Base-by-base conservation (phyloP, 2,329 filamentous ascomycete species). In the Diplodia sapinea region DNA sequence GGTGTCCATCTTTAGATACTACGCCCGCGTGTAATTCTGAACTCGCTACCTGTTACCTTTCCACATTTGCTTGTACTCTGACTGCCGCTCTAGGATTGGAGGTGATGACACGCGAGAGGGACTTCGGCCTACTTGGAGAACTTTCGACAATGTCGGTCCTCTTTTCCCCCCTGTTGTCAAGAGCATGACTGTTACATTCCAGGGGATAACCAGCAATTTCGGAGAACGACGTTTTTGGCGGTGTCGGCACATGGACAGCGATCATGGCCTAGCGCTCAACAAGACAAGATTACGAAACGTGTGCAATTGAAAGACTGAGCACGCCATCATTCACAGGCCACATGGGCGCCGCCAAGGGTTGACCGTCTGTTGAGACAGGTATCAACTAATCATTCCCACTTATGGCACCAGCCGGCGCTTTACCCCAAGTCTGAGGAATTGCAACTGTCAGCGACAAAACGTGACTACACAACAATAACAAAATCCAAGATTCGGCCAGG, bases 1-100 rank as follows among this genome's bases (percentile, higher is more conserved):
- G 26, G 26, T 9, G 13, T 50, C 11, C 50, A 29, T 49, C 31
- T 20, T 17, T 63, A 63, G 59, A 63, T 57, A 51, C 50, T 26
- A 29, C 51, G 59, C n/a, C 15, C 12, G 26, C 26, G 26, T 26
- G 26, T 26, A 26, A 3, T 26, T 26, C 36, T 49, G 40, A 61
- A 61, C 47, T 49, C 26, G 3, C 23, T 62, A 62, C n/a, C 20
- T 20, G 17, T 47, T 47, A 47, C 43, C 20, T 47, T 20, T 11
- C 3, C 43, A 8, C n/a, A 11, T 20, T 47, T 47, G n/a, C n/a
- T 20, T 20, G n/a, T 47, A 20, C 17, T 20, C 40, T 47, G 40
- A 47, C 40, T 20, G 17, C 6, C 17, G 4, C 40, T 47, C 43
- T 20, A 47, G 43, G 43, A 20, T n/a, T 47, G n/a, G 4, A 47